Evolutionary conservation across 805 yeast genomes (phyloP).

Genomic region (Pichia paraexigua): DNA sequence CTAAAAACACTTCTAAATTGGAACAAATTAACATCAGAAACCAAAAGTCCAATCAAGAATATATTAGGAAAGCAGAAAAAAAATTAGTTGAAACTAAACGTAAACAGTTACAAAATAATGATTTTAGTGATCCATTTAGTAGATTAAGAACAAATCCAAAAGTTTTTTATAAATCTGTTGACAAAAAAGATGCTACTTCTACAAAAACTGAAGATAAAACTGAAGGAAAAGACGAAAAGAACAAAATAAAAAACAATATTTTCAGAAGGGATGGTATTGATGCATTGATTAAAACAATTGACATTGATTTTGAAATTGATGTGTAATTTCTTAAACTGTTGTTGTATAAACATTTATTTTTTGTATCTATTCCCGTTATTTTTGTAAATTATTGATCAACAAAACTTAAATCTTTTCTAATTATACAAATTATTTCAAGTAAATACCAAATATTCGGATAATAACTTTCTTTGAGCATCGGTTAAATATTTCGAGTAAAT

Average conservation of each 20-base stretch:
- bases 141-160: conserved; percentile 84
- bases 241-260: conserved; percentile 23
- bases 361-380: neutral
- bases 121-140: conserved; percentile 66
- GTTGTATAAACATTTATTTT: neutral
- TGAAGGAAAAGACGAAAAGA: conserved; percentile 34
- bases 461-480: conserved; percentile 45
- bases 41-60: conserved; percentile 68
- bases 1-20: conserved; percentile 40
- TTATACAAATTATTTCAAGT: conserved; percentile 5
- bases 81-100: conserved; percentile 50
- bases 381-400: neutral
- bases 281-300: conserved; percentile 22
- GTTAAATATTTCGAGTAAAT: conserved; percentile 37
- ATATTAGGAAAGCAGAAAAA: conserved; percentile 72
- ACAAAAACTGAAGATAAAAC: conserved; percentile 52
- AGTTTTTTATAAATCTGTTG: conserved; percentile 58
- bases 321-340: neutral
- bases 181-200: conserved; percentile 38
- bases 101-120: conserved; percentile 35
- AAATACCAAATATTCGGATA: conserved; percentile 37
- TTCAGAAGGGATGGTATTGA: conserved; percentile 28
- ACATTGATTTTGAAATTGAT: conserved; percentile 23
- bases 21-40: conserved; percentile 78
- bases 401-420: neutral